Base-by-base conservation (phyloP, 2,329 filamentous ascomycete species). In the Zalaria obscura region DNA sequence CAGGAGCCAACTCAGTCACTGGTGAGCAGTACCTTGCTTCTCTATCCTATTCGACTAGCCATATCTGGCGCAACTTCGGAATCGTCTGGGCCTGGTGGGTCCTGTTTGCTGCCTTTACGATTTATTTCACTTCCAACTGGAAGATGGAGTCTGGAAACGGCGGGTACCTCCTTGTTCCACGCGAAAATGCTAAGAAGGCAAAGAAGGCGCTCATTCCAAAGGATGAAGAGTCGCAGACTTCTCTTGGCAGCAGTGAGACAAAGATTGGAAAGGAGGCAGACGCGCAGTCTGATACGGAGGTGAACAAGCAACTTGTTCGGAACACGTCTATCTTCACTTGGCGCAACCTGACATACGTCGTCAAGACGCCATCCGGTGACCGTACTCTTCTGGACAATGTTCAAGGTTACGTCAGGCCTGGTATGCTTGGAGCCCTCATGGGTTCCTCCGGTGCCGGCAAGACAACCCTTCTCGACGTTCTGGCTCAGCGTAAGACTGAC, bases 261-360 rank as follows among this genome's bases (percentile, higher is more conserved):
- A 35, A 35, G 27, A 40, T 42, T 3, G 40, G 25, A 11, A 9
- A 39, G 4, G 39, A 34, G 4, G 25, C 38, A 1, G 35, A 43
- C 33, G 34, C 36, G 4, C 32, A 41, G 3, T 40, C 32, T 9
- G 40, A 38, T n/a, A 7, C 34, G 7, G 27, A 42, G 4, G 33
- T 39, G 25, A 39, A 47, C 18, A 33, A 45, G 27, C 45, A 47
- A 18, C 47, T 49, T 10, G 40, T 49, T 26, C 47, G 45, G 18
- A 48, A 48, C 40, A 48, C 47, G 10, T 39, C 44, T 38, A 57
- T 66, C 33, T 65, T 93, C 45, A 93, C 87, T 0, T 94, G 86
- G 82, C 83, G 89, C 56, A 70, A 83, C 48, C 76, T 95, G 45
- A 84, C 80, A 54, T 94, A 94, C 56, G 81, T 75, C 0, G 80